These are phyloP conservation scores for Arthroderma sp. DNA, from an alignment of 2,329 filamentous ascomycete genomes.

Conservation along the genomic window DNA sequence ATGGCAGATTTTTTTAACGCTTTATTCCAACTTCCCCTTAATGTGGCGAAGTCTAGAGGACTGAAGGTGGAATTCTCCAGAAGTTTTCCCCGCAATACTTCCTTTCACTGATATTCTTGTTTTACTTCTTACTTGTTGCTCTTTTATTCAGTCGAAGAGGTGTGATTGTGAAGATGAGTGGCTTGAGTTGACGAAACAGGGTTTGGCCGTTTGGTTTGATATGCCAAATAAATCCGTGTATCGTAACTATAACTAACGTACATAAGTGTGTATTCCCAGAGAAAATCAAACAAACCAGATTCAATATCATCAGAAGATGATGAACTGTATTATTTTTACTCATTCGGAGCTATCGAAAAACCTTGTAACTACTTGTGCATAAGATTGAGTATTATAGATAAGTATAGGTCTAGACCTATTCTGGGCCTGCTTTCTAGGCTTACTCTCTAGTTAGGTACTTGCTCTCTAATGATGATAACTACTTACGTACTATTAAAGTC, in stretches of 20 bases:
- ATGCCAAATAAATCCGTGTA: constrained; percentile 1
- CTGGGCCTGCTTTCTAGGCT: too few species aligned
- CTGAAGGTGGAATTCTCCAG: background rate
- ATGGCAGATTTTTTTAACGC: background rate
- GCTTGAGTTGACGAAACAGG: background rate
- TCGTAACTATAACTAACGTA: background rate
- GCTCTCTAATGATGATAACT: too few species aligned
- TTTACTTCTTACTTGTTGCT: background rate
- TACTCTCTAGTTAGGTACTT: too few species aligned
- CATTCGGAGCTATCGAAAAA: background rate
- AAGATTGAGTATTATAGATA: background rate
- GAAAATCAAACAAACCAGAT: background rate
- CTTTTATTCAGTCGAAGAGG: background rate
- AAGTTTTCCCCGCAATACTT: background rate
- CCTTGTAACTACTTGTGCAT: background rate
- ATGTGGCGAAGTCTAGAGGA: constrained; percentile 1
- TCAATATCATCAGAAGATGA: background rate
- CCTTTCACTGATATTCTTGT: background rate
- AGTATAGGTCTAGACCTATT: too few species aligned
- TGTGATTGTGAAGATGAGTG: background rate
- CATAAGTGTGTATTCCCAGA: background rate
- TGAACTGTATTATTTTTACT: background rate
- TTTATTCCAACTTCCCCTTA: background rate
- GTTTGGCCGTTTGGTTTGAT: constrained; percentile 1
- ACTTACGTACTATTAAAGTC: background rate